These are phyloP conservation scores for Hordeum marinum DNA, from an alignment of 176 grass and related monocot species.

Conservation along the genomic window DNA sequence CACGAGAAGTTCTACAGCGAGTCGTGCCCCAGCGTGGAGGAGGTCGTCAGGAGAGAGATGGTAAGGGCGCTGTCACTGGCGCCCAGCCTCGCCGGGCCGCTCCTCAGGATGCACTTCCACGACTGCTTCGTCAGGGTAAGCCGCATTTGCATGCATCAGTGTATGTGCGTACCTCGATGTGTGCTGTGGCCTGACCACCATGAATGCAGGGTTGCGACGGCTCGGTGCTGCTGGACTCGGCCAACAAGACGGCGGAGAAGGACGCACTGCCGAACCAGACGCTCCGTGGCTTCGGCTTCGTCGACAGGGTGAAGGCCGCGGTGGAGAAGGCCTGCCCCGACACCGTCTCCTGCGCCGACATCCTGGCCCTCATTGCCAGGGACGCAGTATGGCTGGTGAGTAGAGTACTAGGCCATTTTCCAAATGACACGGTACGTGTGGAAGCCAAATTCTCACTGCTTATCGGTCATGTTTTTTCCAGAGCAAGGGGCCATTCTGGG, in stretches of 20 bases:
- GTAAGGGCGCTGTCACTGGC: slow-evolving; percentile 32
- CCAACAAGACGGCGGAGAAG: slow-evolving; percentile 56
- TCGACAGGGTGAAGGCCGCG: slow-evolving; percentile 70
- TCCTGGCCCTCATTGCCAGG: slow-evolving; percentile 62
- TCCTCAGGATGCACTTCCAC: slow-evolving; percentile 91
- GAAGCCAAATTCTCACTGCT: not conserved
- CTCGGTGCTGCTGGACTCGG: slow-evolving; percentile 62
- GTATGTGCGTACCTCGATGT: not conserved
- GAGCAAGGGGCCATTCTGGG: slow-evolving; percentile 74
- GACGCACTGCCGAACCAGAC: slow-evolving; percentile 56
- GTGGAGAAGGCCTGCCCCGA: slow-evolving; percentile 65
- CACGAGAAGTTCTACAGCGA: slow-evolving; percentile 49
- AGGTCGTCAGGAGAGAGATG: slow-evolving; percentile 49
- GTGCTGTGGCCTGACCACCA: not conserved
- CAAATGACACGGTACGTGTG: not conserved
- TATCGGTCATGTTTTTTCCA: not conserved
- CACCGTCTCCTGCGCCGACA: slow-evolving; percentile 82
- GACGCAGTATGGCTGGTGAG: slow-evolving; percentile 73
- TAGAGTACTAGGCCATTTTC: not conserved
- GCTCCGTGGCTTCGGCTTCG: slow-evolving; percentile 59
- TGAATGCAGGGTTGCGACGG: slow-evolving; percentile 67
- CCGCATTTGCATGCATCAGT: not conserved
- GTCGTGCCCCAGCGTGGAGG: slow-evolving; percentile 54
- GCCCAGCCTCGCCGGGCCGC: slow-evolving; percentile 75
- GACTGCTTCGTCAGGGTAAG: slow-evolving; percentile 93